Base-by-base conservation (phyloP, 106 monocot genomes). In the Apostasia shenzhenica region DNA sequence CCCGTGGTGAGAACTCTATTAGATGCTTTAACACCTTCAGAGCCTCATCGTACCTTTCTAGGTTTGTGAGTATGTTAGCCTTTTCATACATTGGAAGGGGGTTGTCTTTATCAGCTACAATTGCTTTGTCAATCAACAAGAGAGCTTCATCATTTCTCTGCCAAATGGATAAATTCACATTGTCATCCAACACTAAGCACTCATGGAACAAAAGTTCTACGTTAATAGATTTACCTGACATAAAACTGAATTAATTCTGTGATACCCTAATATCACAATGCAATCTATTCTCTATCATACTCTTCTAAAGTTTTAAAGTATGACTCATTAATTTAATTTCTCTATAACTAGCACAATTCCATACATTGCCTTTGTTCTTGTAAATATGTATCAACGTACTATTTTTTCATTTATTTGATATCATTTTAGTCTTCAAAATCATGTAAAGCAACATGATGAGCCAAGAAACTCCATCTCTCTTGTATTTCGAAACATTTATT, bases 51-150 rank as follows among this genome's bases (percentile, higher is more conserved):
- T 73, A 99, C 70, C 85, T 92, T 69, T 90, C 87, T 45, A 99
- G 77, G 46, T 77, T 85, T 41, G 80, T 44, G 43, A 99, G 82
- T 67, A 93, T 82, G 55, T 76, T 87, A 45, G 99, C 90, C 67
- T 87, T 99, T 68, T 93, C 85, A 76, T 86, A 99, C 76, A 87
- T 74, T 8, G 99, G 99, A 37, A 99, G 84, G 37, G 89, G 92
- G 45, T 99, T 99, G 79, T 90, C 85, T 55, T 64, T 77, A 70
- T 99, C 99, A 38, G 99, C 93, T 53, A 70, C 14, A 50, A 87
- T 99, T 45, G 99, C 89, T 69, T 74, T 82, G 67, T 93, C 85
- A 53, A 93, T 83, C 81, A 99, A 78, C 67, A 78, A 70, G 65
- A 99, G 67, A 47, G 99, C 93, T 42, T 93, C 99, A 48, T 74